phyloP scores from a whole-genome alignment of 345 rosid species.

The sweet orange (Citrus sinensis) region DNA sequence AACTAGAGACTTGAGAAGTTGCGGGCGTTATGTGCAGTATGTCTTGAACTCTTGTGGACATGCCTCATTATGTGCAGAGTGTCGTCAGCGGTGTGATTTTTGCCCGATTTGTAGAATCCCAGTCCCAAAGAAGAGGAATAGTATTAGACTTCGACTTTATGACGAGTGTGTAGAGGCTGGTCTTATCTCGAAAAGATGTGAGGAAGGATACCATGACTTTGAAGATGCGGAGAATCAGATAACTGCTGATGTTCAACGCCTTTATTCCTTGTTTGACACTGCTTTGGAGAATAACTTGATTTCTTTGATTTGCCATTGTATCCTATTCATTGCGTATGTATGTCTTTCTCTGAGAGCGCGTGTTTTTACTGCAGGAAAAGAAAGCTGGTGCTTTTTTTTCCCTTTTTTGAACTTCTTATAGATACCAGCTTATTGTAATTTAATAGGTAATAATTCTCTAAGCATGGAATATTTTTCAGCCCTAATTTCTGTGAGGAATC shows the following conservation, averaged over 20 bases:
- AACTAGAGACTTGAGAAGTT: slow-evolving; percentile 87
- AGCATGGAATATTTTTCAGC: background rate
- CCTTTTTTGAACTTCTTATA: background rate
- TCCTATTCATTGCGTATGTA: slow-evolving; percentile 32
- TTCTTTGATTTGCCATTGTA: slow-evolving; percentile 91
- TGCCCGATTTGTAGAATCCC: slow-evolving; percentile 85
- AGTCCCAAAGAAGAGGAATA: slow-evolving; percentile 40
- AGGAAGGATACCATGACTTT: slow-evolving; percentile 55
- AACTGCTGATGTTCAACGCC: slow-evolving; percentile 73
- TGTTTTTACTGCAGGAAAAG: background rate
- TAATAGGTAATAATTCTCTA: background rate
- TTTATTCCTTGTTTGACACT: slow-evolving; percentile 83
- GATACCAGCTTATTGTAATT: background rate
- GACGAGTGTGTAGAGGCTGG: slow-evolving; percentile 82
- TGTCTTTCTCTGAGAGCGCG: background rate
- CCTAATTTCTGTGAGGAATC: background rate
- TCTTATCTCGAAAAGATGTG: slow-evolving; percentile 50
- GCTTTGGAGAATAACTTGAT: slow-evolving; percentile 83
- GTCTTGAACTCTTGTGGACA: slow-evolving; percentile 78
- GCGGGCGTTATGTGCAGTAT: slow-evolving; percentile 70
- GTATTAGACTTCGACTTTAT: slow-evolving; percentile 64
- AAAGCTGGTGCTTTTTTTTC: background rate
- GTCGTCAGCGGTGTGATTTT: slow-evolving; percentile 72
- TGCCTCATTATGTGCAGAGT: slow-evolving; percentile 88
- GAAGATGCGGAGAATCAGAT: slow-evolving; percentile 58